A percentile compares a stretch with the other conserved stretches of the same genome.
These are phyloP conservation scores for Rhizoclosmatium sp. DNA, from an alignment of 192 early-diverging fungal genomes.

Conservation along the genomic window DNA sequence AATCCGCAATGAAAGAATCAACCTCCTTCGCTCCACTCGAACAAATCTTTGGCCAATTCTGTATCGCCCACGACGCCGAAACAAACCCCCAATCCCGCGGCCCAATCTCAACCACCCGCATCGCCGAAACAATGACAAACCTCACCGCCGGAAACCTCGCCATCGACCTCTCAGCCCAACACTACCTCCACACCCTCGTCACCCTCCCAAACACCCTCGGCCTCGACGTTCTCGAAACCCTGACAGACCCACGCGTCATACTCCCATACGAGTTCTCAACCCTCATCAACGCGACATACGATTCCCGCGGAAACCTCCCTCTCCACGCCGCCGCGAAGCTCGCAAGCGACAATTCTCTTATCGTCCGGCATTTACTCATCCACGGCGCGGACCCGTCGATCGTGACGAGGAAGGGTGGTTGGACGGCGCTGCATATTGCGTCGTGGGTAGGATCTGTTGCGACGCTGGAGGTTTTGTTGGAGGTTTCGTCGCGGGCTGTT, in stretches of 20 bases:
- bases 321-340: slow-evolving; percentile 27
- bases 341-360: not conserved
- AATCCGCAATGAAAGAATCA: not conserved
- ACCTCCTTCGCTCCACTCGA: not conserved
- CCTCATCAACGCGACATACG: slow-evolving; percentile 5
- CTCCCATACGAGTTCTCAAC: not conserved
- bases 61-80: slow-evolving; percentile 15
- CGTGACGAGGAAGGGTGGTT: slow-evolving; percentile 13
- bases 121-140: slow-evolving; percentile 17
- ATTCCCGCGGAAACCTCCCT: slow-evolving; percentile 24
- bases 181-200: slow-evolving; percentile 6
- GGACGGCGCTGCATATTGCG: slow-evolving; percentile 41
- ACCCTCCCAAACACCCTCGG: slow-evolving; percentile 9
- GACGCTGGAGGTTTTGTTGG: slow-evolving; percentile 15
- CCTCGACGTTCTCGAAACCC: slow-evolving; percentile 27
- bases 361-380: slow-evolving; percentile 7
- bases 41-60: slow-evolving; percentile 16
- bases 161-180: no score
- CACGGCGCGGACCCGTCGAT: slow-evolving; percentile 5
- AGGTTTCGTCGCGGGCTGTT: not conserved
- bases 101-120: not conserved
- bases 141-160: not conserved
- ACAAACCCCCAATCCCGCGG: not conserved
- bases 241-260: slow-evolving; percentile 28
- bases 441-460: slow-evolving; percentile 23